phyloP scores from a whole-genome alignment of 208 protist species.

The Acanthamoeba lenticulata region DNA sequence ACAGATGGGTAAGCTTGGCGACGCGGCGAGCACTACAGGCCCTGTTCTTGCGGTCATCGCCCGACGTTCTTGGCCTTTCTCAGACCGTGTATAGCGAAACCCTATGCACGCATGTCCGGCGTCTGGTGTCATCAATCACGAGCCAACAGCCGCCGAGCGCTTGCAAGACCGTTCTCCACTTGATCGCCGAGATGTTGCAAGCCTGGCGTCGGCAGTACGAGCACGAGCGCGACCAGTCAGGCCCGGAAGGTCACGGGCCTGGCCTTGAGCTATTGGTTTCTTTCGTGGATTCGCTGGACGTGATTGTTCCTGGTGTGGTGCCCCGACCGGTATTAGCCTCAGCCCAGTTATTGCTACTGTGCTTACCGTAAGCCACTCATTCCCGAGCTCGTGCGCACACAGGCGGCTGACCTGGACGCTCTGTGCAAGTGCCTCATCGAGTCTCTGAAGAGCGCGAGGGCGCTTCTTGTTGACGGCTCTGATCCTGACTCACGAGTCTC shows the following conservation, averaged over 20 bases:
- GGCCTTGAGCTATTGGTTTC: background rate
- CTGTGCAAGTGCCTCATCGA: background rate
- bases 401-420: background rate
- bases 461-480: background rate
- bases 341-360: background rate
- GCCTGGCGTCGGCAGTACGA: background rate
- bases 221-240: background rate
- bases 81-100: background rate
- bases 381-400: background rate
- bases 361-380: background rate
- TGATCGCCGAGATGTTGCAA: background rate
- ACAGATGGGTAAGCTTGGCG: background rate
- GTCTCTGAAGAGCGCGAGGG: background rate
- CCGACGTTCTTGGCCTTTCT: background rate
- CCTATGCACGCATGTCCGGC: too few relatives aligned
- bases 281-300: background rate
- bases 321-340: background rate
- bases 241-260: background rate
- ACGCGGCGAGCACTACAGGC: background rate
- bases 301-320: background rate
- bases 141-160: background rate
- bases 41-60: background rate
- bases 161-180: background rate
- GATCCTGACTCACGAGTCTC: too few relatives aligned
- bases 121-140: background rate